Evolutionary conservation across 768 basidiomycete species (phyloP), one percentile per base, ranked within the genome.

Genomic region (Pleurotus citrinopileatus): DNA sequence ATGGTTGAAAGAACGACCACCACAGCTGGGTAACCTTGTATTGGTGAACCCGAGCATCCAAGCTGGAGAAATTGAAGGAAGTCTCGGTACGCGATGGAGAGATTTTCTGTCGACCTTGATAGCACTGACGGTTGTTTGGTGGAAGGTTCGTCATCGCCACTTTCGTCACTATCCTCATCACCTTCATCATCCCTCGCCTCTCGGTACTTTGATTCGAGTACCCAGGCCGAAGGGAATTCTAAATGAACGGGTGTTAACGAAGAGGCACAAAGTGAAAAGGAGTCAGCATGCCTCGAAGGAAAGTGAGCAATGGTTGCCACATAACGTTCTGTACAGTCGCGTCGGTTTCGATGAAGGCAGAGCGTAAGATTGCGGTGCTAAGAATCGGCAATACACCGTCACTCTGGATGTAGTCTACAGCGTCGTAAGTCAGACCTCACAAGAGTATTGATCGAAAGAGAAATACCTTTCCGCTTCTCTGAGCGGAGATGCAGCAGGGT

Each of bases 1-100:
- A 98, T 80, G 0, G 91, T 94, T 1, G 92, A 89, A 12, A 98
- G 65, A 22, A 94, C 76, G 22, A 97, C 75, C 15, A 97, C 71
- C 23, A 96, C 76, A 1, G 86, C 77, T 0, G 92, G 93, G 66
- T 97, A 98, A 2, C 89, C 89, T 58, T 88, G 79, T 1, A 82
- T 65, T 0, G 93, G 87, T 3, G 86, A 82, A 0, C 89, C 87
- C n/a, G 82, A 80, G 65, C 94, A 97, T 9, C 86, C 91, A 1
- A 82, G 70, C 53, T 84, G 73, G 19, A 98, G 78, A 71, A 94
- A 97, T 32, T 77, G 79, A 19, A 94, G 71, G 68, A 98, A 94
- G 45, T 88, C 84, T 12, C 62, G 67, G 62, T 89, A 96, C 2
- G 84, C 81, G 20, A 63, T 61, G 8, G 78, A 81, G 28, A 26